Base-by-base conservation (phyloP, 495 filamentous ascomycete genomes). In the Xylaria flabelliformis region DNA sequence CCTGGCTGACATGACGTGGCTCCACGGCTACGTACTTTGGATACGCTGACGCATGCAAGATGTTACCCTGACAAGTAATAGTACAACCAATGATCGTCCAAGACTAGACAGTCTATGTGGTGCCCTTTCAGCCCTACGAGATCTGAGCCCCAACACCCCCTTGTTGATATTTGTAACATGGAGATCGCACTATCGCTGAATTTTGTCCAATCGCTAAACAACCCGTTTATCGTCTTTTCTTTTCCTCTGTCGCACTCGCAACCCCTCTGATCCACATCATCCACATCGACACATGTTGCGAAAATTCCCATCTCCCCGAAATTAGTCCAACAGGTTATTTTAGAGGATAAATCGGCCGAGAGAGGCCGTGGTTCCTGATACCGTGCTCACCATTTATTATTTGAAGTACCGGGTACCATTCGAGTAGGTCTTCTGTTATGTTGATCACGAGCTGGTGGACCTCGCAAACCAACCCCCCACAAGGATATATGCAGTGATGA, bases 91-190 rank as follows among this genome's bases (percentile, higher is more conserved):
- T 79, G 51, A 74, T 72, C 66, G 48, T 64, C 74, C 55, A 51
- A 64, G 65, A 74, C 73, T 64, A 67, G 72, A 70, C 73, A 58
- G 71, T 72, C 62, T 74, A 64, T 73, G 73, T 73, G 72, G 71
- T 72, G 65, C 70, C 75, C 39, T 74, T 73, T 79, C 77, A 79
- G 77, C 77, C 77, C 77, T 79, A 79, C 76, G 74, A 79, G 77
- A 78, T 78, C 76, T 75, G 73, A 79, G 75, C 73, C 75, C 73
- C 74, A 64, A 50, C 61, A 19, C 24, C 74, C 71, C 75, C 74
- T 77, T 73, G 68, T 70, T 62, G 58, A 56, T 64, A 64, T 64
- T 67, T 48, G 70, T 66, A 53, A 41, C 74, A 63, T 75, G 75
- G 72, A 67, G 70, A 42, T 69, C 26, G 7, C 69, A 51, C 67